Base-by-base conservation (phyloP, 2,329 filamentous ascomycete species). In the Cladophialophora exuberans region DNA sequence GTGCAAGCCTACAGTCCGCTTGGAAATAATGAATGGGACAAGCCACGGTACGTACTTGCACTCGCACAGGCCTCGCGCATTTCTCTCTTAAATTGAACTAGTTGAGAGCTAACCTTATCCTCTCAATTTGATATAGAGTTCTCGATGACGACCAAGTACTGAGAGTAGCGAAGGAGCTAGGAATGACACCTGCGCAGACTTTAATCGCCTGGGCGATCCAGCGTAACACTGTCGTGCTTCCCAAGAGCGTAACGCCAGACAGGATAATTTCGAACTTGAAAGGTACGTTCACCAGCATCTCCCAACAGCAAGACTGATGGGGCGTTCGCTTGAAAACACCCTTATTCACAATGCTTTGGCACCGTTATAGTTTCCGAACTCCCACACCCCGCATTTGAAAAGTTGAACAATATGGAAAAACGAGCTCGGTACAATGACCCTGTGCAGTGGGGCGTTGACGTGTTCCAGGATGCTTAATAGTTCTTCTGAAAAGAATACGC, bases 181-280 rank as follows among this genome's bases (percentile, higher is more conserved):
- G 28, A 10, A 10, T 28, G 15, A 33, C 23, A 18, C 23, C 28
- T 7, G 22, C 6, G 13, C 43, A 46, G 23, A 46, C 17, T 4
- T 9, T 46, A 4, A 7, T 46, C 13, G 36, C 75, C 30, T 82
- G 79, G 79, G 76, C 74, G 11, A 71, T 82, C 6, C 75, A 81
- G 63, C 70, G 79, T 20, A 79, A 79, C 1, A 79, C 76, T 0
- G 72, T 77, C 6, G 79, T 81, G 9, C 65, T 83, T 28, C 77
- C 79, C 18, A 82, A 83, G 68, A 78, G 74, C 35, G 78, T 81
- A 3, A 82, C 78, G 0, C 72, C 76, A 0, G 70, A 70, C 4
- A 70, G 80, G 23, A 81, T 83, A 44, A 70, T 73, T 50, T 70
- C 70, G 36, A 81, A 81, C 47, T 71, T 77, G 51, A 61, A 72